phyloP scores from a whole-genome alignment of 2,329 filamentous ascomycete species.

The Septoria petroselini region DNA sequence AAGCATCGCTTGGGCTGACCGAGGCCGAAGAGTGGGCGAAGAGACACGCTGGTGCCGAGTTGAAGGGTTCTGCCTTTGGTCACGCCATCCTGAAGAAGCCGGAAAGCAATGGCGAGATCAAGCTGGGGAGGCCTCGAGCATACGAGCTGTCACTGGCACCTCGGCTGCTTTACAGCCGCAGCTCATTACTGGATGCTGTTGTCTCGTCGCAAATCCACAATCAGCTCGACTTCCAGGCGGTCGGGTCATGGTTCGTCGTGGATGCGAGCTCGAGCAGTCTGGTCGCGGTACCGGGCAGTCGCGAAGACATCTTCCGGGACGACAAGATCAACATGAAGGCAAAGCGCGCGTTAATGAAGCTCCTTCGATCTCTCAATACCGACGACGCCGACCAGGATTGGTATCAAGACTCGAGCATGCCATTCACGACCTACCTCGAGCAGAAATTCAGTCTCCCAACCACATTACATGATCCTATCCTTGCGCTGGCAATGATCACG shows the following conservation, averaged over 20 bases:
- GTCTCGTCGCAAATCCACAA: conserved; percentile 86
- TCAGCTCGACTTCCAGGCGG: conserved; percentile 88
- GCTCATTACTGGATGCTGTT: conserved; percentile 70
- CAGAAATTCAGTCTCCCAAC: conserved; percentile 55
- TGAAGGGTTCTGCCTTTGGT: conserved; percentile 25
- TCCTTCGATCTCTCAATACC: conserved; percentile 80
- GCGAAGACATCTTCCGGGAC: conserved; percentile 87
- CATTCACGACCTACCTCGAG: conserved; percentile 59
- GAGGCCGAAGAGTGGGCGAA: conserved; percentile 75
- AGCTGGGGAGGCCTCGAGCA: conserved; percentile 61
- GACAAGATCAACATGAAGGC: conserved; percentile 70
- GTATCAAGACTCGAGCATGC: conserved; percentile 54
- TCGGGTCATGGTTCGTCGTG: conserved; percentile 88
- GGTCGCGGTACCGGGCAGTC: conserved; percentile 73
- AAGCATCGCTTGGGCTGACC: conserved; percentile 79
- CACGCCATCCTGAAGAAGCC: conserved; percentile 38
- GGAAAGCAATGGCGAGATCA: conserved; percentile 30
- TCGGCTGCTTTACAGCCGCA: conserved; percentile 80
- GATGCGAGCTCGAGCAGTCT: conserved; percentile 30
- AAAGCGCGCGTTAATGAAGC: conserved; percentile 88
- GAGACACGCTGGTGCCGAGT: conserved; percentile 29
- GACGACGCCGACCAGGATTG: conserved; percentile 60
- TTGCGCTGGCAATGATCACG: conserved; percentile 73
- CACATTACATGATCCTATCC: conserved; percentile 62
- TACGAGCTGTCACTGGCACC: conserved; percentile 84